Evolutionary conservation across 1,139 yeast species (phyloP), one percentile per base, ranked within the genome.

Genomic region (Arxiozyma slooffiae): DNA sequence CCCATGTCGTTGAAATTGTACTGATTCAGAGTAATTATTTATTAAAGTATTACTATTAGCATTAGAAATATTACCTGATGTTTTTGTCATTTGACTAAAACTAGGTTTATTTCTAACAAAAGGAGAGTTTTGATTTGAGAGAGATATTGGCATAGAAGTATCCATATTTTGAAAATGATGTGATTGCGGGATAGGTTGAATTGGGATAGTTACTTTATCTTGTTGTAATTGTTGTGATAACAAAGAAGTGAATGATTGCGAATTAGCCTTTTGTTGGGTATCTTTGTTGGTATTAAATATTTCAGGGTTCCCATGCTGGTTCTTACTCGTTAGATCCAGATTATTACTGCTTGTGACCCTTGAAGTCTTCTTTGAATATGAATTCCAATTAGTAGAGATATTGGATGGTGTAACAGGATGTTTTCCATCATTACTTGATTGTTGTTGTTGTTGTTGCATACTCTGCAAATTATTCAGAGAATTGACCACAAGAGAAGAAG

Each of bases 161-260:
- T 41, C 44, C 14, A 24, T 26, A 26, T 24, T 22, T 9, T 26
- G 39, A 7, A 20, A 44, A 7, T 30, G 23, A 37, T 18, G 39
- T 34, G 44, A 9, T 11, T 22, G 44, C 4, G 26, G 11, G 36
- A 24, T 34, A n/a, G 48, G 37, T 30, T 46, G 39, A 3, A 40
- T 40, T 7, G 43, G 38, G 9, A 34, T 46, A 7, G 22, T 30
- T 8, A 34, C 44, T 6, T 36, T 41, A 16, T 26, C 24, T 23
- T 53, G 59, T 44, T 63, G 67, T 23, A 64, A 45, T 48, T 65
- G 69, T 47, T 65, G 69, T 1, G 69, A 65, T 38, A 65, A 50
- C 39, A 65, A 51, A 16, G 68, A 64, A 2, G 67, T 64, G 41
- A 59, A 66, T 11, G 64, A 53, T 44, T n/a, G 60, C 53, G 23